Base-by-base conservation (phyloP, 495 filamentous ascomycete genomes). In the Hypoxylon crocopeplum region DNA sequence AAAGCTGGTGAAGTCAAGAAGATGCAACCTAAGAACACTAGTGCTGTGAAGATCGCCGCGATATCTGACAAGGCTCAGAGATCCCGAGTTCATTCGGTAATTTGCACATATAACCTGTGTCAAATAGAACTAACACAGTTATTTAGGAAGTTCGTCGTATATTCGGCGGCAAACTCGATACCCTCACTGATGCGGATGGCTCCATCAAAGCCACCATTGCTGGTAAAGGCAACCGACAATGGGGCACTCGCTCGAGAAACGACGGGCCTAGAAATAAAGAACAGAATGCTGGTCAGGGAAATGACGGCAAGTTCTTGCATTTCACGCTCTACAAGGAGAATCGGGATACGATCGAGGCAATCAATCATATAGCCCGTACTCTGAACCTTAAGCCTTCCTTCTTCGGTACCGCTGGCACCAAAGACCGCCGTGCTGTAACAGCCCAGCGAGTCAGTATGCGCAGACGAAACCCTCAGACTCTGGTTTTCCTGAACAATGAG, bases 301-400 rank as follows among this genome's bases (percentile, higher is more conserved):
- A 37, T 8, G 89, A 88, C 13, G 92, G 89, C 1, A 84, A 88
- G 7, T 93, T 91, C 67, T 80, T 97, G 6, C 94, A 98, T 71
- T 95, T 98, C 68, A 90, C 91, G 0, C 82, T 98, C 32, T 94
- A 93, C 79, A 98, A 98, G 75, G 94, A 98, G 73, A 98, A 98
- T 72, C 92, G 92, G 63, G 95, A 98, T 66, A 98, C 95, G 1
- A 96, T 97, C 91, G 93, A 98, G 58, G 87, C 89, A 0, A 78
- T 95, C 21, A 84, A 82, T 6, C 88, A 85, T 52, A 75, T 98
- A 6, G 84, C 86, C 0, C 84, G 85, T 38, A 77, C 84, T 13
- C 66, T 96, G 25, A 86, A 86, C 59, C 77, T 89, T 63, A 86
- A 85, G 42, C 73, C 85, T 2, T 86, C 86, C 57, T 76, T 75